phyloP scores from a whole-genome alignment of 2,329 filamentous ascomycete genomes.

The Penicillium aurantiogriseum region DNA sequence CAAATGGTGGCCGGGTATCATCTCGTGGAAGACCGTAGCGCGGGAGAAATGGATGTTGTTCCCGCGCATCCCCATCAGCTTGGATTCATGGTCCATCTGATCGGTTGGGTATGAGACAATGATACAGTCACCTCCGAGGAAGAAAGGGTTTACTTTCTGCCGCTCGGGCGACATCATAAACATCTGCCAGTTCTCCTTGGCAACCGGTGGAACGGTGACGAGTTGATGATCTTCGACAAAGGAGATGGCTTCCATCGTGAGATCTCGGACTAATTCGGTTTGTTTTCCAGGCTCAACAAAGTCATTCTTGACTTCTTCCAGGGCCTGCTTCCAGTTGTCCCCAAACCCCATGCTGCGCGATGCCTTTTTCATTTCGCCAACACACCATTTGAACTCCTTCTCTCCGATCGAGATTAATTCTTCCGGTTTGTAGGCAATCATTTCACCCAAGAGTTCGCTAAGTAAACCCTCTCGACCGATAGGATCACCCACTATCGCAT shows the following conservation, averaged over 20 bases:
- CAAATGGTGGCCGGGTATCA: slow-evolving; percentile 52
- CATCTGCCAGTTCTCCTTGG: slow-evolving; percentile 55
- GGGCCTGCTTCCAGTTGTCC: slow-evolving; percentile 50
- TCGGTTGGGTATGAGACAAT: slow-evolving; percentile 52
- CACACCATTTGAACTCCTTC: slow-evolving; percentile 54
- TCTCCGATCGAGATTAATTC: slow-evolving; percentile 21
- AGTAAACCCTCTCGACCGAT: slow-evolving; percentile 54
- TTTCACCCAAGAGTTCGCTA: slow-evolving; percentile 55
- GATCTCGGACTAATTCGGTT: slow-evolving; percentile 51
- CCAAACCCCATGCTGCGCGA: slow-evolving; percentile 50
- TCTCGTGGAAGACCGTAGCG: slow-evolving; percentile 62
- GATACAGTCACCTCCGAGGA: slow-evolving; percentile 56
- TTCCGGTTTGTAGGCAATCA: slow-evolving; percentile 53
- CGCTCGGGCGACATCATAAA: slow-evolving; percentile 56
- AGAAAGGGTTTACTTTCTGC: slow-evolving; percentile 60
- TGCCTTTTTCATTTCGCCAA: slow-evolving; percentile 54
- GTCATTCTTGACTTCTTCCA: slow-evolving; percentile 57
- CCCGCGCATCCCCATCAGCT: slow-evolving; percentile 56
- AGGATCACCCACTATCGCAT: slow-evolving; percentile 58
- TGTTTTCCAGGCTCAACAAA: slow-evolving; percentile 57
- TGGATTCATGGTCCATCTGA: slow-evolving; percentile 45
- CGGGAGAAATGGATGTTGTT: slow-evolving; percentile 59
- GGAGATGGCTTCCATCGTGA: slow-evolving; percentile 52
- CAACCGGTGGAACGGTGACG: slow-evolving; percentile 55
- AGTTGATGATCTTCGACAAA: slow-evolving; percentile 57